A percentile compares a stretch with the other conserved stretches of the same genome.
Conservation (phyloP, 305 asterid genomes). For the Fraxinus platypoda region DNA sequence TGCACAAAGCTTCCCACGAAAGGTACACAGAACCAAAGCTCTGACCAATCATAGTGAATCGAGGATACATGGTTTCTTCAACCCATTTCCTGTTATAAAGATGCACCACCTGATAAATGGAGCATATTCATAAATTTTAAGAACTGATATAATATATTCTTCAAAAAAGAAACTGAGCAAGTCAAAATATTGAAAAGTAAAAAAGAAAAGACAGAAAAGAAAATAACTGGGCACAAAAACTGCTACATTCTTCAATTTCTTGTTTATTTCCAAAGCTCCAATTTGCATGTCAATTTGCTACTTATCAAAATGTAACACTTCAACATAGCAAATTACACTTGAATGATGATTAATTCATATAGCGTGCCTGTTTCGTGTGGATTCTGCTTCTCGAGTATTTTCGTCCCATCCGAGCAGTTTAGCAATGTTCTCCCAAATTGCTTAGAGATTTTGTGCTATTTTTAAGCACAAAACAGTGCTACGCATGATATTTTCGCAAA, state of each 20-base stretch:
- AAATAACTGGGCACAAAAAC: background rate
- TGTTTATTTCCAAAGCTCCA: background rate
- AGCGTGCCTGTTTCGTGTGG: background rate
- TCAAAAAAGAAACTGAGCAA: slow-evolving; percentile 4
- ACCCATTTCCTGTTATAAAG: slow-evolving; percentile 77
- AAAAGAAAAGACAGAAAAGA: background rate
- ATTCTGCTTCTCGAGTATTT: background rate
- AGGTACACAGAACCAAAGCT: slow-evolving; percentile 92
- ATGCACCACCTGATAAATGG: slow-evolving; percentile 67
- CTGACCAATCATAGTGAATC: slow-evolving; percentile 96
- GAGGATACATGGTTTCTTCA: slow-evolving; percentile 84
- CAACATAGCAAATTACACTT: background rate
- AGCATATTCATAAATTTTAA: slow-evolving; percentile 20
- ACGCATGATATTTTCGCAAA: background rate
- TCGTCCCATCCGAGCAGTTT: background rate
- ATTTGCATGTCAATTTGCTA: background rate
- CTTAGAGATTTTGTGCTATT: background rate
- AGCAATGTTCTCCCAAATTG: background rate
- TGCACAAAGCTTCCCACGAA: slow-evolving; percentile 87
- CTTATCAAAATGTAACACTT: slow-evolving; percentile 1
- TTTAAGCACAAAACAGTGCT: background rate
- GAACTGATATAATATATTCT: background rate
- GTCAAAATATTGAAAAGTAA: slow-evolving; percentile 4
- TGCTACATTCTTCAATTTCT: background rate
- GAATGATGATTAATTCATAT: background rate